These are phyloP conservation scores for Pseudocohnilembus persalinus DNA, from an alignment of 169 alveolate genomes.

Conservation along the genomic window DNA sequence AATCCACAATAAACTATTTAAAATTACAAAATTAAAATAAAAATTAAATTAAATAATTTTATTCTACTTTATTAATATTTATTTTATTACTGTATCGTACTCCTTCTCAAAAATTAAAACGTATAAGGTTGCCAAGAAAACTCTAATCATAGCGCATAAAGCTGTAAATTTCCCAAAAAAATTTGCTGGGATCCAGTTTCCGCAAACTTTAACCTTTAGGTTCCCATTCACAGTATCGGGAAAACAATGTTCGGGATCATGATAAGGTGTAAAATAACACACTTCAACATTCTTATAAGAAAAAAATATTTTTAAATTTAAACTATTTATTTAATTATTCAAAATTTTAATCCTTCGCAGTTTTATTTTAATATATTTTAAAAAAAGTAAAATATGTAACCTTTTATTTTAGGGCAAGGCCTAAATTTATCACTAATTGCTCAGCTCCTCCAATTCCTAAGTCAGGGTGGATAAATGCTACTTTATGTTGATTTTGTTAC, in stretches of 20 bases:
- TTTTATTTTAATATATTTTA: slow-evolving; percentile 88
- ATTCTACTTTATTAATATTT: slow-evolving; percentile 46
- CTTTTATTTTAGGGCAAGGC: slow-evolving; percentile 83
- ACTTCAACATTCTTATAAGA: slow-evolving; percentile 41
- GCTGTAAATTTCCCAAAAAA: slow-evolving; percentile 78
- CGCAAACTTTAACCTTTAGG: slow-evolving; percentile 86
- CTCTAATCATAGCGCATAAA: slow-evolving; percentile 87
- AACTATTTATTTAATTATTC: slow-evolving; percentile 82
- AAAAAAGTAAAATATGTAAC: slow-evolving; percentile 81
- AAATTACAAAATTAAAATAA: neutral
- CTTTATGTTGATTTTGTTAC: no score
- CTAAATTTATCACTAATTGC: slow-evolving; percentile 87
- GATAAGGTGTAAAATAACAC: slow-evolving; percentile 86
- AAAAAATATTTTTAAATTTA: slow-evolving; percentile 68
- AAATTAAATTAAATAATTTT: neutral
- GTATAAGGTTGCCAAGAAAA: slow-evolving; percentile 82
- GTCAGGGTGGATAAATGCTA: slow-evolving; percentile 94
- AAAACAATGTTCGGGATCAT: slow-evolving; percentile 87
- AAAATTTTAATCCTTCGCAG: slow-evolving; percentile 79
- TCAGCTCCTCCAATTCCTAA: slow-evolving; percentile 96
- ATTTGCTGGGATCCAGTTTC: slow-evolving; percentile 77
- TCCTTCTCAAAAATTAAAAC: slow-evolving; percentile 78
- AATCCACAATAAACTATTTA: slow-evolving; percentile 73
- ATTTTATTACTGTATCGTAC: slow-evolving; percentile 87
- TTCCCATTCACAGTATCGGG: slow-evolving; percentile 82